Percentiles rank a stretch among this genome's conserved stretches.
These are phyloP conservation scores for Rhizopus arrhizus DNA, from an alignment of 371 early-diverging fungal species.

Conservation along the genomic window DNA sequence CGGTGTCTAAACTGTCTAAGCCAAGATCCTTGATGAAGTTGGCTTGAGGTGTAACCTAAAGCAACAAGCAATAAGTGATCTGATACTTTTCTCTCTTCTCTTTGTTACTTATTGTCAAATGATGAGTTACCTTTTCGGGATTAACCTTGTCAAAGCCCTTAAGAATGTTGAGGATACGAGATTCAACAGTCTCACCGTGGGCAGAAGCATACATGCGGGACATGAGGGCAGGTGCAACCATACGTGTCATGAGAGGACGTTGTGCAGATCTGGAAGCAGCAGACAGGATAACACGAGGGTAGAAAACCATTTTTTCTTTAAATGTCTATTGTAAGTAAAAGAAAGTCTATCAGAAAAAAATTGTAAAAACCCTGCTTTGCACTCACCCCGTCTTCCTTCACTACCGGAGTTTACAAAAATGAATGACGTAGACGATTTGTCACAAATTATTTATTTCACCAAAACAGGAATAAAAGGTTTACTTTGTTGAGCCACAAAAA, in stretches of 20 bases:
- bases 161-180: conserved; percentile 84
- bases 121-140: conserved; percentile 74
- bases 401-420: neutral
- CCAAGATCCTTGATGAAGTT: conserved; percentile 93
- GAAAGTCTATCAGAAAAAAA: neutral
- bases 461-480: no score
- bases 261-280: conserved; percentile 39
- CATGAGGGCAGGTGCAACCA: conserved; percentile 27
- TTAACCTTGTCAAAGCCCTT: conserved; percentile 95
- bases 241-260: conserved; percentile 26
- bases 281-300: conserved; percentile 41
- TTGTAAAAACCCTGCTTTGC: neutral
- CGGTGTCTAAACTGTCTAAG: conserved; percentile 93
- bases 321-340: conserved; percentile 3
- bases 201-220: conserved; percentile 62
- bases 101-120: neutral
- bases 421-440: neutral
- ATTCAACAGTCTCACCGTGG: conserved; percentile 65
- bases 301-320: neutral
- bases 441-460: no score
- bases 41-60: conserved; percentile 80
- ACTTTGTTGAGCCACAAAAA: neutral
- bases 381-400: neutral
- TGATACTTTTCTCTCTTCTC: no score
- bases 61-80: no score